Conservation (phyloP, 2,329 filamentous ascomycete genomes). For the Microcyclospora tardicrescens region DNA sequence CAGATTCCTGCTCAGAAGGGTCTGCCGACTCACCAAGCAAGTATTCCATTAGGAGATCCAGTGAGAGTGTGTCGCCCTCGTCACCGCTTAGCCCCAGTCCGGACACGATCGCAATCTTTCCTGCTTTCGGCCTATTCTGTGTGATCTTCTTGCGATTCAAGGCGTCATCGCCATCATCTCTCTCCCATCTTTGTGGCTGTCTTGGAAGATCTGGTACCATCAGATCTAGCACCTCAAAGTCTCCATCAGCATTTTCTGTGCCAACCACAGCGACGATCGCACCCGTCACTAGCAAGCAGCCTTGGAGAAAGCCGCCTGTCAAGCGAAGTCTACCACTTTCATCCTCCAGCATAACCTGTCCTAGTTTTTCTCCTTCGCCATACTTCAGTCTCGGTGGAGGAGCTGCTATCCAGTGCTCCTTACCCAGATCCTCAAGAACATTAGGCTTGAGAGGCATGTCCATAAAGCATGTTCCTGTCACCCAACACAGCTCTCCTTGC, state of each 20-base stretch:
- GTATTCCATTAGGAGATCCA: conserved; percentile 73
- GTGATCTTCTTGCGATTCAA: conserved; percentile 24
- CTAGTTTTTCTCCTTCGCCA: conserved; percentile 3
- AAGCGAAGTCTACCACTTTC: conserved; percentile 81
- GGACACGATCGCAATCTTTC: conserved; percentile 78
- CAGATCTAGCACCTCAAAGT: conserved; percentile 84
- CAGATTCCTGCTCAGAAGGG: conserved; percentile 43
- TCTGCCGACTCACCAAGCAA: conserved; percentile 70
- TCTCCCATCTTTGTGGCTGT: conserved; percentile 69
- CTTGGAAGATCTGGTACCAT: conserved; percentile 75
- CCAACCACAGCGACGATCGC: conserved; percentile 91
- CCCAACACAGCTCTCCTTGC: conserved; percentile 92
- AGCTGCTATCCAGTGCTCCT: conserved; percentile 86
- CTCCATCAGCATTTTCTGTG: conserved; percentile 81
- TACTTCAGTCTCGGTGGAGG: conserved; percentile 59
- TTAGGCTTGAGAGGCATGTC: conserved; percentile 94
- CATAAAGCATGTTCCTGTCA: conserved; percentile 90
- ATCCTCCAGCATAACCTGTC: conserved; percentile 74
- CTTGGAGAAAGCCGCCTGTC: conserved; percentile 55
- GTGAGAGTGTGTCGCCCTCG: conserved; percentile 58
- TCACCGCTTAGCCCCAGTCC: conserved; percentile 72
- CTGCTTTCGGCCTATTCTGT: conserved; percentile 32
- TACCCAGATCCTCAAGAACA: conserved; percentile 86
- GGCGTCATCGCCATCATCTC: conserved; percentile 38
- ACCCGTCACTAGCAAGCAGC: conserved; percentile 71